Base-by-base conservation (phyloP, 345 rosid genomes). In the Limnanthes douglasii region DNA sequence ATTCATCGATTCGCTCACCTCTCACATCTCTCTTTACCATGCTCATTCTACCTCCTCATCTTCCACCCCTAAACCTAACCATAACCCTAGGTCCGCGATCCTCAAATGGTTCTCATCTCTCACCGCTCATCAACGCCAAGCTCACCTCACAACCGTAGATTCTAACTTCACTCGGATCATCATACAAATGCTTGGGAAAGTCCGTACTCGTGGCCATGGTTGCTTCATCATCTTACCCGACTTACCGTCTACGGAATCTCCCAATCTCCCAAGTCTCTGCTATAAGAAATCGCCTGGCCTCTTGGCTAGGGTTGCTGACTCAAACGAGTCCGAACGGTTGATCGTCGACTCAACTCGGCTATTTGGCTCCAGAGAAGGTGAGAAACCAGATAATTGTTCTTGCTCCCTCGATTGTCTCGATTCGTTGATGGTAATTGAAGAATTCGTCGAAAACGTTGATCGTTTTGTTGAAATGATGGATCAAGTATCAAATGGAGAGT, bases 51-150 rank as follows among this genome's bases (percentile, higher is more conserved):
- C 34, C 14, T 37, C 69, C 10, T 31, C 37, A 4, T 29, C 45
- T 24, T 19, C 43, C 22, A 17, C 38, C 46, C 18, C 59, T 13
- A 41, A 38, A 28, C 41, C 62, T 3, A 67, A 25, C 43, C 54
- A 72, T 33, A 60, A 52, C 43, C 56, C 75, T 3, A 62, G 97
- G 41, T 62, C 90, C 21, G 66, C 73, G 2, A 73, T 88, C 59
- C 67, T 88, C 44, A 64, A 62, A 49, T 88, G 97, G 97, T 79
- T 83, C 65, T 60, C 83, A 10, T 69, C 93, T 31, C 93, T 88
- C 57, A 35, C 66, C 50, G 45, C 59, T 42, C 74, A 65, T 62
- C 93, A 79, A 46, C 95, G 97, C 42, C 86, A 54, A 43, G 64
- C 93, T 20, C 59, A 72, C 52, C 72, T 88, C 46, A 72, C 93